A percentile compares a stretch with the other conserved stretches of the same genome.
Conservation (phyloP, 2,329 filamentous ascomycete species). For the Aspergillus niger region DNA sequence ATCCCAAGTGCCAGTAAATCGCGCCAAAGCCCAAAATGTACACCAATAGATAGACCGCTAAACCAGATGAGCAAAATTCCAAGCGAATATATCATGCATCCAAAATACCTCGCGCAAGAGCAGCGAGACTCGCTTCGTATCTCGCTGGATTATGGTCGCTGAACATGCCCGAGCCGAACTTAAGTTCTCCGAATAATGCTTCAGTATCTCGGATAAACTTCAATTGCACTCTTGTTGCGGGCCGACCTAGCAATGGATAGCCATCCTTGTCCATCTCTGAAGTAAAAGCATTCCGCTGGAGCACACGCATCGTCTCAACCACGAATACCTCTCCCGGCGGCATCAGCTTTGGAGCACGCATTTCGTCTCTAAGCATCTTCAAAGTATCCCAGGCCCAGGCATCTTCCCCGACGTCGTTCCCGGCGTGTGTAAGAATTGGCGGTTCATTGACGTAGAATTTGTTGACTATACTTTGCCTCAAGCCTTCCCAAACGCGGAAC, state of each 20-base stretch:
- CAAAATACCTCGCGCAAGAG: constrained; percentile 53
- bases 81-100: constrained; percentile 34
- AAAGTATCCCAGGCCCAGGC: constrained; percentile 70
- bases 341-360: constrained; percentile 69
- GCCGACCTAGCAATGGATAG: constrained; percentile 57
- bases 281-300: constrained; percentile 67
- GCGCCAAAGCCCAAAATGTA: background rate
- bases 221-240: constrained; percentile 68
- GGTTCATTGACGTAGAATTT: constrained; percentile 60
- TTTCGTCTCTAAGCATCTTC: constrained; percentile 65
- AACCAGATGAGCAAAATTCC: background rate
- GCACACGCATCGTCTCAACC: constrained; percentile 67
- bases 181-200: constrained; percentile 67
- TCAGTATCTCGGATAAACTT: constrained; percentile 73
- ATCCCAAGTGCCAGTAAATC: background rate
- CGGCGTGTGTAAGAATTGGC: constrained; percentile 46
- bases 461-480: constrained; percentile 63
- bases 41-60: background rate
- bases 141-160: constrained; percentile 73
- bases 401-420: constrained; percentile 60
- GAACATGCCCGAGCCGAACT: constrained; percentile 73
- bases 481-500: constrained; percentile 64
- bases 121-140: constrained; percentile 70
- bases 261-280: constrained; percentile 45
- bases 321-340: constrained; percentile 77